Percentiles rank a stretch among this genome's conserved stretches.
These are phyloP conservation scores for Sporothrix dimorphospora DNA, from an alignment of 2,329 filamentous ascomycete species.

Conservation along the genomic window DNA sequence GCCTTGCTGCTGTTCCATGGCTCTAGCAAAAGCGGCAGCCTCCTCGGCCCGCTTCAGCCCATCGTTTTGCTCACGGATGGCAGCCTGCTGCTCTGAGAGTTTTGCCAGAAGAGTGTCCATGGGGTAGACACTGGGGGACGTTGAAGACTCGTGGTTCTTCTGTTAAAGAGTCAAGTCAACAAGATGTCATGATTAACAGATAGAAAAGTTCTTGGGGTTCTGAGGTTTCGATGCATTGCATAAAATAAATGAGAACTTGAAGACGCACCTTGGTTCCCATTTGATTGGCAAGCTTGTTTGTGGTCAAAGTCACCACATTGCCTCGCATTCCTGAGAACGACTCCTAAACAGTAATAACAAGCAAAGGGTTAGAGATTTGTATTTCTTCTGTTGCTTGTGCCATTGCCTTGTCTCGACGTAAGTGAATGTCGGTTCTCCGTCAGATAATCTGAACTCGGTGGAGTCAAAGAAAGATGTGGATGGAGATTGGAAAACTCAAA, in stretches of 20 bases:
- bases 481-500: neutral
- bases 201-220: neutral
- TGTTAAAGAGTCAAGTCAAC: slow-evolving; percentile 37
- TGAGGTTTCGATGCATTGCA: neutral
- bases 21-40: slow-evolving; percentile 41
- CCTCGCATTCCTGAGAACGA: slow-evolving; percentile 44
- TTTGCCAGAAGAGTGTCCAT: slow-evolving; percentile 76
- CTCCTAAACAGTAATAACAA: slow-evolving; percentile 25
- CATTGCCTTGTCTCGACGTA: neutral
- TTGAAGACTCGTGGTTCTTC: slow-evolving; percentile 49
- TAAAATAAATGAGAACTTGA: too few relatives aligned
- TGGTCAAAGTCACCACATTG: slow-evolving; percentile 51
- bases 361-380: neutral
- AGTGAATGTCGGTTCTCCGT: neutral
- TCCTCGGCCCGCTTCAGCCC: slow-evolving; percentile 51
- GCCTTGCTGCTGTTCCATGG: slow-evolving; percentile 54
- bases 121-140: slow-evolving; percentile 49
- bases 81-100: slow-evolving; percentile 70
- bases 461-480: neutral
- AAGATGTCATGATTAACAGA: slow-evolving; percentile 32
- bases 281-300: slow-evolving; percentile 61
- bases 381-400: neutral
- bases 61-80: slow-evolving; percentile 62
- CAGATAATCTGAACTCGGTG: neutral
- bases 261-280: slow-evolving; percentile 54